Percentiles rank a stretch among this genome's conserved stretches.
phyloP scores from a whole-genome alignment of 2,329 filamentous ascomycete genomes.

The Calonectria henricotiae region DNA sequence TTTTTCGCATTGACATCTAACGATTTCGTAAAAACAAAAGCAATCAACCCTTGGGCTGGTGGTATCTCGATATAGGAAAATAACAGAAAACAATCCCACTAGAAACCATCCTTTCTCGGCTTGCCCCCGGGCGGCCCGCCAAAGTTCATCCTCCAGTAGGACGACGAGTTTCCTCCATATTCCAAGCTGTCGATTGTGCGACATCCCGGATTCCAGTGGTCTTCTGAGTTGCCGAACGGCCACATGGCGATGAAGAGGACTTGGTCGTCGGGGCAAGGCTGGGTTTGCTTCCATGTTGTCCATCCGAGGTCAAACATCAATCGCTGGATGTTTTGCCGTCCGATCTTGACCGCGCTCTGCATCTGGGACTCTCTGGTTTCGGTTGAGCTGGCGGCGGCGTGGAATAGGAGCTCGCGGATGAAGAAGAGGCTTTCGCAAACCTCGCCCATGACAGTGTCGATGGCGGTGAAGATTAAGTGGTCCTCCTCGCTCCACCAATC shows the following conservation, averaged over 20 bases:
- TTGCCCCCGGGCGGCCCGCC: background rate
- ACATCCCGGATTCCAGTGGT: conserved; percentile 64
- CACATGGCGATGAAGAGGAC: conserved; percentile 77
- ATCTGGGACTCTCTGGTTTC: conserved; percentile 23
- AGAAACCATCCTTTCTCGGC: background rate
- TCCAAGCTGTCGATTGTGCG: conserved; percentile 51
- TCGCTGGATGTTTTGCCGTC: conserved; percentile 43
- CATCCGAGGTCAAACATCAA: conserved; percentile 71
- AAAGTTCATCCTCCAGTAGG: conserved; percentile 49
- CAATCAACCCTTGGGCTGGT: conserved; percentile 9
- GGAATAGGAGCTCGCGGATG: conserved; percentile 44
- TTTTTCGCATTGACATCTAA: conserved; percentile 8
- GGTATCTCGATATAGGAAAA: conserved; percentile 13
- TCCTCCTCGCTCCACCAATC: conserved; percentile 61
- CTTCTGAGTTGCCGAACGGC: conserved; percentile 71
- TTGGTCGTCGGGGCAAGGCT: conserved; percentile 69
- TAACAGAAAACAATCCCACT: background rate
- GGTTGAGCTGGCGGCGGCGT: conserved; percentile 37
- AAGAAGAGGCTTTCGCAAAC: conserved; percentile 60
- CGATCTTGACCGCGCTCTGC: conserved; percentile 40
- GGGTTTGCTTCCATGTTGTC: conserved; percentile 74
- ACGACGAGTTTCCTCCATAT: conserved; percentile 27
- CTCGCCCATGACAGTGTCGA: conserved; percentile 58
- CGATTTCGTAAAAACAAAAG: background rate
- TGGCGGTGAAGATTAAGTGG: conserved; percentile 62